Conservation (phyloP, 2,329 filamentous ascomycete species). For the Bipolaris bicolor region DNA sequence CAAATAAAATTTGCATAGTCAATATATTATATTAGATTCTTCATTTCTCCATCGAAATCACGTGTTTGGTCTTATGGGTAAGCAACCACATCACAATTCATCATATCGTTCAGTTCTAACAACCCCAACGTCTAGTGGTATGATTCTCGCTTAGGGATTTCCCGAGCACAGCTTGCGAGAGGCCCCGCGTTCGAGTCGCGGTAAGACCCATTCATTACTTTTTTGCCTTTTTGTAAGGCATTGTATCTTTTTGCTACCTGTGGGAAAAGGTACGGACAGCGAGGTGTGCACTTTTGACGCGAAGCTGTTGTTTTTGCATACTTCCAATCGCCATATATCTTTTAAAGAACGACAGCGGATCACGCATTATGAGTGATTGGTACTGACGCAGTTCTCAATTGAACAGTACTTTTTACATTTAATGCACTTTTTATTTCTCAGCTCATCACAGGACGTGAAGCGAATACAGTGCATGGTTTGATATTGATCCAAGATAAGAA, state of each 20-base stretch:
- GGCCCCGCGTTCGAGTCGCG: conserved; percentile 12
- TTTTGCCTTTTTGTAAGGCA: neutral
- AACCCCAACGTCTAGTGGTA: conserved; percentile 62
- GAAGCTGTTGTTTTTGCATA: too few species aligned
- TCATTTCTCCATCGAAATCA: neutral
- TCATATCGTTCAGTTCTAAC: neutral
- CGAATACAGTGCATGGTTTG: too few species aligned
- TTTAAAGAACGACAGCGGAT: too few species aligned
- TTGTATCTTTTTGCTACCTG: neutral
- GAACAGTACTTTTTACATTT: too few species aligned
- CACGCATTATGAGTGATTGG: too few species aligned
- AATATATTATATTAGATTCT: neutral
- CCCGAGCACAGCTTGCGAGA: conserved; percentile 8
- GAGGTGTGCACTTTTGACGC: neutral
- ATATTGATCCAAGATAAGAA: too few species aligned
- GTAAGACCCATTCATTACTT: conserved; percentile 9
- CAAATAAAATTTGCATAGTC: fast-evolving
- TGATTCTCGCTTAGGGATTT: conserved; percentile 72
- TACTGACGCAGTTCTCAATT: too few species aligned
- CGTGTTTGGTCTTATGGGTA: conserved; percentile 2
- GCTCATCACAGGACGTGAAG: too few species aligned
- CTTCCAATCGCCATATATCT: too few species aligned
- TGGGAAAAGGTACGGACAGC: neutral
- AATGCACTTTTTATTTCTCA: too few species aligned
- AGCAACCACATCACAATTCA: neutral